Percentiles rank a stretch among this genome's conserved stretches.
phyloP scores from a whole-genome alignment of 176 grass and related monocot genomes.

The Lolium perenne region DNA sequence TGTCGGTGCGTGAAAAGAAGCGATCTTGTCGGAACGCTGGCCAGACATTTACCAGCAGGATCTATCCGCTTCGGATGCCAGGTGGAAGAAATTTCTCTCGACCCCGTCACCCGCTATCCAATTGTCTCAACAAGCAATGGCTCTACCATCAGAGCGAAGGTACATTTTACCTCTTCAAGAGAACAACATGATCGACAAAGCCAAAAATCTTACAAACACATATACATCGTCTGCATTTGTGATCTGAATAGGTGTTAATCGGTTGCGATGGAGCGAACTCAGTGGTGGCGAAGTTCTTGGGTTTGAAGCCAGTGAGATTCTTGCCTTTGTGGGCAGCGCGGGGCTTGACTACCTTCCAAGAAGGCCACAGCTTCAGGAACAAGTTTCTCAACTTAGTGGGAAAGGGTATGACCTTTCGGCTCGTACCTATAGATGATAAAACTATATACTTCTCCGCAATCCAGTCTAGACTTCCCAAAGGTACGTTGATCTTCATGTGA shows the following conservation, averaged over 20 bases:
- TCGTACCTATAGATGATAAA: not conserved
- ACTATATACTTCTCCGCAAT: not conserved
- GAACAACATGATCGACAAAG: not conserved
- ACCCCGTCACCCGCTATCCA: not conserved
- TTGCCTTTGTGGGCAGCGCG: not conserved
- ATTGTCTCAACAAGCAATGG: slow-evolving; percentile 28
- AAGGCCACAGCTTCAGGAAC: not conserved
- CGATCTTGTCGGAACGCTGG: slow-evolving; percentile 51
- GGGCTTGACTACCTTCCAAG: not conserved
- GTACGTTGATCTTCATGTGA: not conserved
- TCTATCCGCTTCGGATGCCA: slow-evolving; percentile 46
- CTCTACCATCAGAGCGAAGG: slow-evolving; percentile 47
- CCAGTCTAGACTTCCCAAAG: not conserved
- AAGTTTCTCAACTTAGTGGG: not conserved
- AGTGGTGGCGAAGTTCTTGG: slow-evolving; percentile 42
- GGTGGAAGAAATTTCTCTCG: not conserved
- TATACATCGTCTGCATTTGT: not conserved
- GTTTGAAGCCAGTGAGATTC: not conserved
- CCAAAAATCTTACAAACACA: too few species aligned
- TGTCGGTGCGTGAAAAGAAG: slow-evolving; percentile 47
- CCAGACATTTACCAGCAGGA: slow-evolving; percentile 27
- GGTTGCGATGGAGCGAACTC: slow-evolving; percentile 60
- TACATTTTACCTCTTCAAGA: not conserved
- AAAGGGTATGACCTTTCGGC: not conserved
- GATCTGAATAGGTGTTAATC: slow-evolving; percentile 42